Percentiles rank a stretch among this genome's conserved stretches.
phyloP scores from a whole-genome alignment of 2,329 filamentous ascomycete species.

The Hypoxylon sp. region DNA sequence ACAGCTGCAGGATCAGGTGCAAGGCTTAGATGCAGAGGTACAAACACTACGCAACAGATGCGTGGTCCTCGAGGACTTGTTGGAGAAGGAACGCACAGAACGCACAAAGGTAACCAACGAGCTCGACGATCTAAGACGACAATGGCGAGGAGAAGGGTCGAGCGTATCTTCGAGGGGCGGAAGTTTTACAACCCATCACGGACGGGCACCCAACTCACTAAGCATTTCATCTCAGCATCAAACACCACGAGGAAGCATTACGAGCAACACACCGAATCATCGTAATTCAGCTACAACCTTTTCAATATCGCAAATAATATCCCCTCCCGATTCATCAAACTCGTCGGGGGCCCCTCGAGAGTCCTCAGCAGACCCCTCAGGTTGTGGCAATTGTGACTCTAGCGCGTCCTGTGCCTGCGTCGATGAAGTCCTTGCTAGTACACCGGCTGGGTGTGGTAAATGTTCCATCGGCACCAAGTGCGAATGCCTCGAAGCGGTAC shows the following conservation, averaged over 20 bases:
- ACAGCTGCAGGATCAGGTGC: conserved; percentile 71
- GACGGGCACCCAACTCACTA: conserved; percentile 40
- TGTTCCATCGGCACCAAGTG: conserved; percentile 75
- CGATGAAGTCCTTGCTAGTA: conserved; percentile 69
- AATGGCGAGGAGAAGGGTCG: conserved; percentile 48
- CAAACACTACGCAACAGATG: conserved; percentile 75
- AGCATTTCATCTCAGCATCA: conserved; percentile 49
- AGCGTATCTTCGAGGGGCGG: conserved; percentile 49
- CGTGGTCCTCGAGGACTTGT: conserved; percentile 73
- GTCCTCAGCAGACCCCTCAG: conserved; percentile 55
- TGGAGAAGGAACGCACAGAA: conserved; percentile 70
- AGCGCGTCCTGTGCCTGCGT: conserved; percentile 70
- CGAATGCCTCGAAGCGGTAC: conserved; percentile 68
- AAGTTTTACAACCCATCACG: conserved; percentile 49
- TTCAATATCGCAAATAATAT: conserved; percentile 71
- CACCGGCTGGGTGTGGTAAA: conserved; percentile 73
- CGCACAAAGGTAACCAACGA: conserved; percentile 56
- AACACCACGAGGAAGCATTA: conserved; percentile 50
- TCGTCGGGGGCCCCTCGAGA: conserved; percentile 53
- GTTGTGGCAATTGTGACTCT: conserved; percentile 71
- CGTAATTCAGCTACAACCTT: conserved; percentile 60
- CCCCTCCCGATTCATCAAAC: conserved; percentile 62
- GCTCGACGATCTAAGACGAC: conserved; percentile 50
- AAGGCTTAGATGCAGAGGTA: conserved; percentile 74
- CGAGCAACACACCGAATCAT: conserved; percentile 47